Percentiles rank a stretch among this genome's conserved stretches.
Evolutionary conservation across 176 grass and related monocot species (phyloP).

Genomic region (Tillandsia fasciculata): DNA sequence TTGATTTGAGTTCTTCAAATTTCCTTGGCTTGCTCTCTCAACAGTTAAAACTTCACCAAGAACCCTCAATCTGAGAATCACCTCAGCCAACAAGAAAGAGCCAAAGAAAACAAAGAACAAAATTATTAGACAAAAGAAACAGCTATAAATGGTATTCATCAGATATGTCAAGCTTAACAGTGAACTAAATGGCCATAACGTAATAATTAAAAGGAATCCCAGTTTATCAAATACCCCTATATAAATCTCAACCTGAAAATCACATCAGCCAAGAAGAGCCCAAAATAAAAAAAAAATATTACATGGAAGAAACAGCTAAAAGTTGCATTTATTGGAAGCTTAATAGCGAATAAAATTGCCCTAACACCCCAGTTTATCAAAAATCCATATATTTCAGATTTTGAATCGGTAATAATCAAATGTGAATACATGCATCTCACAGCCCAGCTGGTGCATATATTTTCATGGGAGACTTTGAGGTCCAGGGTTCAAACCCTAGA

Average conservation of each 20-base stretch:
- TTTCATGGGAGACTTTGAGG: too few relatives aligned
- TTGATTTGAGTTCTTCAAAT: conserved; percentile 33
- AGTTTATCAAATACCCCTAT: too few relatives aligned
- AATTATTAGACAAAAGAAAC: not conserved
- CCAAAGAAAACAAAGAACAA: not conserved
- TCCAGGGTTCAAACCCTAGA: too few relatives aligned
- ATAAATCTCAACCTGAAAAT: too few relatives aligned
- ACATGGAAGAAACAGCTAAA: too few relatives aligned
- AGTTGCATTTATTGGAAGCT: too few relatives aligned
- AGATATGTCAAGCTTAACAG: conserved; percentile 1
- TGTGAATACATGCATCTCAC: not conserved
- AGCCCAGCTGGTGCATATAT: not conserved
- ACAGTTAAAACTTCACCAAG: conserved; percentile 72
- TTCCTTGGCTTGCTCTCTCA: conserved; percentile 43
- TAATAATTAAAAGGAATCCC: too few relatives aligned
- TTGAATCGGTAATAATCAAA: not conserved
- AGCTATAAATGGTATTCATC: not conserved
- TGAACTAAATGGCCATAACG: not conserved
- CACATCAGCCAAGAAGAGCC: too few relatives aligned
- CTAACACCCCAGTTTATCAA: not conserved
- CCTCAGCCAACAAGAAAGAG: conserved; percentile 12
- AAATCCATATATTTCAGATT: too few relatives aligned
- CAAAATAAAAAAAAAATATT: too few relatives aligned
- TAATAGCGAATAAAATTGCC: too few relatives aligned
- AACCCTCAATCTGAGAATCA: conserved; percentile 66